A percentile compares a stretch with the other conserved stretches of the same genome.
These are phyloP conservation scores for Atkinsonella hypoxylon DNA, from an alignment of 2,329 filamentous ascomycete species.

Conservation along the genomic window DNA sequence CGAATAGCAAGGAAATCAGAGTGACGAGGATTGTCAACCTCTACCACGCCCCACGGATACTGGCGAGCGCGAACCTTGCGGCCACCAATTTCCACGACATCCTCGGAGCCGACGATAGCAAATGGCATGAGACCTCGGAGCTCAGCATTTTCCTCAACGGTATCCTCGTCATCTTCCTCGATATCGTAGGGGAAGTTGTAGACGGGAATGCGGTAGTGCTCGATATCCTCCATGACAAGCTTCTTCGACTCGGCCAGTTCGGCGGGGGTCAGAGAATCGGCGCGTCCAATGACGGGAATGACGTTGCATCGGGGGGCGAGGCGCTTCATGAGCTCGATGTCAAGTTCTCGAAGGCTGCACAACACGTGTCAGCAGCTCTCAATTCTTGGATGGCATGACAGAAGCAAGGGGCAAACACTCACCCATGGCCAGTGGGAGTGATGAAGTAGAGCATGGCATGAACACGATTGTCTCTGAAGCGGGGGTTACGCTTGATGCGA, in stretches of 20 bases:
- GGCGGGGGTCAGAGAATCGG: conserved; percentile 89
- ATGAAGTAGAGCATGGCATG: conserved; percentile 99
- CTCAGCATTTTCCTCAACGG: conserved; percentile 97
- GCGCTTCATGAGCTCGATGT: conserved; percentile 99
- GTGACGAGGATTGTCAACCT: conserved; percentile 98
- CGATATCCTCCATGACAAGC: conserved; percentile 99
- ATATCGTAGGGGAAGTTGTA: conserved; percentile 99
- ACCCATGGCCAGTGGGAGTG: conserved; percentile 93
- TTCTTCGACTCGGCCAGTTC: conserved; percentile 99
- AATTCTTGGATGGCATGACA: background rate
- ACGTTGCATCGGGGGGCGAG: conserved; percentile 97
- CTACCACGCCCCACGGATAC: conserved; percentile 97
- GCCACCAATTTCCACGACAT: conserved; percentile 85
- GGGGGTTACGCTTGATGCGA: conserved; percentile 99
- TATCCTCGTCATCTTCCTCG: conserved; percentile 98
- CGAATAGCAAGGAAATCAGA: conserved; percentile 97
- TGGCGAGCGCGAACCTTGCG: conserved; percentile 88
- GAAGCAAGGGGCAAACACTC: conserved; percentile 20
- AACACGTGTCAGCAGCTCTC: background rate
- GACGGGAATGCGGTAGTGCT: conserved; percentile 98
- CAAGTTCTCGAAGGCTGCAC: conserved; percentile 82
- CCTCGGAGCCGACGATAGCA: conserved; percentile 95
- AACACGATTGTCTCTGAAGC: conserved; percentile 98
- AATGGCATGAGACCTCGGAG: conserved; percentile 97
- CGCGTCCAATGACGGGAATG: conserved; percentile 96